Percentiles rank a stretch among this genome's conserved stretches.
Conservation (phyloP, 108 stramenopile species). For the Pseudonitzschia pungens region DNA sequence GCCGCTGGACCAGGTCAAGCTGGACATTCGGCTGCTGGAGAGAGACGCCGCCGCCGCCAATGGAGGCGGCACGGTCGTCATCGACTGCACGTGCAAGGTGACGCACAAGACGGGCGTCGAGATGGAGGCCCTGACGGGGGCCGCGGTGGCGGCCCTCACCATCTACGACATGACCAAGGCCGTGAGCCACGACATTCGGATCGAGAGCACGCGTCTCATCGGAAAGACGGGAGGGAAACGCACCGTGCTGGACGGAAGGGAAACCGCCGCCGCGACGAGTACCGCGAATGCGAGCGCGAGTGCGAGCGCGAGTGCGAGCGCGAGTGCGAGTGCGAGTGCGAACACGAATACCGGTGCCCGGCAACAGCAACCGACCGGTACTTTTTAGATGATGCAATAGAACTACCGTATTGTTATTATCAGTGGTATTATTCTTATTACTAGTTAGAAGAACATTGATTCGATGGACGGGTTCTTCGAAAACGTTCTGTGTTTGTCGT, state of each 20-base stretch:
- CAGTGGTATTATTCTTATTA: too few species aligned
- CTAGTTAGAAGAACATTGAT: too few species aligned
- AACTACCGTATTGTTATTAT: too few species aligned
- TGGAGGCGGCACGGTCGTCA: slow-evolving; percentile 33
- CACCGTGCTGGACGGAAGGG: slow-evolving; percentile 3
- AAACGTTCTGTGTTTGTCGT: too few species aligned
- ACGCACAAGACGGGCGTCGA: slow-evolving; percentile 97
- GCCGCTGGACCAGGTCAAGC: slow-evolving; percentile 67
- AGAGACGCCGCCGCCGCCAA: background rate
- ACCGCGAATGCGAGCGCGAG: too few species aligned
- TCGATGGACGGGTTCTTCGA: too few species aligned
- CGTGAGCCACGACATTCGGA: slow-evolving; percentile 85
- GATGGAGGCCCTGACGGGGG: slow-evolving; percentile 97
- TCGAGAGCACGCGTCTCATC: slow-evolving; percentile 66
- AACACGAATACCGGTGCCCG: too few species aligned
- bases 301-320: too few species aligned
- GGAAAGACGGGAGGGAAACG: slow-evolving; percentile 89
- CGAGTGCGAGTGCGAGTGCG: too few species aligned
- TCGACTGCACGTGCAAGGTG: slow-evolving; percentile 80
- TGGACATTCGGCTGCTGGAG: slow-evolving; percentile 52
- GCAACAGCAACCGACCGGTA: too few species aligned
- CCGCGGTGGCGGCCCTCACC: slow-evolving; percentile 87
- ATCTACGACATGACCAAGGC: slow-evolving; percentile 99
- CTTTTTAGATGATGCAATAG: too few species aligned
- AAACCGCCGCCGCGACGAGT: background rate